These are phyloP conservation scores for Barnettozyma wickerhamii DNA, from an alignment of 805 yeast genomes.

Conservation along the genomic window DNA sequence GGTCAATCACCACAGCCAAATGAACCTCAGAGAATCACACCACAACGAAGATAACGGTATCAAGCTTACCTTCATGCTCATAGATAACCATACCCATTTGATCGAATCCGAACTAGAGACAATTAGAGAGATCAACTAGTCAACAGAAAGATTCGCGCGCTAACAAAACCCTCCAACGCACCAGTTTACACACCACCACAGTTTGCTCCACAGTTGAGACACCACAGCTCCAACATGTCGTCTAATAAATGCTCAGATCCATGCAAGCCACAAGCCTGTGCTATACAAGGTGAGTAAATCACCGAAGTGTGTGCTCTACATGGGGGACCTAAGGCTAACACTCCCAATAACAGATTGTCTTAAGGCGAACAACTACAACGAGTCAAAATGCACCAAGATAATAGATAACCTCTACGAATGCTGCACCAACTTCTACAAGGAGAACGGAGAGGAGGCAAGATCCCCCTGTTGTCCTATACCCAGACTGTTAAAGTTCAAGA, in stretches of 20 bases:
- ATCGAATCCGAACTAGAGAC: neutral
- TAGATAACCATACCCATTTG: neutral
- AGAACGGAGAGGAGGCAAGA: conserved; percentile 52
- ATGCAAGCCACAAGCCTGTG: conserved; percentile 79
- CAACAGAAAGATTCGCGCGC: too few relatives aligned
- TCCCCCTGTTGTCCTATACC: conserved; percentile 81
- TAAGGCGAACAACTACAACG: conserved; percentile 57
- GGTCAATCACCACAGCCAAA: neutral
- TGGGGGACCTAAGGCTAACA: neutral
- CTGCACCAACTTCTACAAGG: conserved; percentile 61
- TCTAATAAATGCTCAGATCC: conserved; percentile 30
- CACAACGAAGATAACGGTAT: neutral
- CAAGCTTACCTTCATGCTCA: neutral
- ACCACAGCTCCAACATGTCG: too few relatives aligned
- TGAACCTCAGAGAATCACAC: neutral
- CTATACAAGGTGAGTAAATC: conserved; percentile 56
- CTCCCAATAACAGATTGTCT: conserved; percentile 49
- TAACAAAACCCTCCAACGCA: too few relatives aligned
- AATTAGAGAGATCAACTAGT: neutral
- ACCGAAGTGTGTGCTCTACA: neutral
- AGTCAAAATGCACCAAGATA: conserved; percentile 62
- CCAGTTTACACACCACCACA: too few relatives aligned
- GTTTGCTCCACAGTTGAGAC: too few relatives aligned
- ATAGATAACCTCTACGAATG: conserved; percentile 74
- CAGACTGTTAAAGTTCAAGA: conserved; percentile 53